These are phyloP conservation scores for Penicillium sp. DNA, from an alignment of 2,329 filamentous ascomycete species.

Conservation along the genomic window DNA sequence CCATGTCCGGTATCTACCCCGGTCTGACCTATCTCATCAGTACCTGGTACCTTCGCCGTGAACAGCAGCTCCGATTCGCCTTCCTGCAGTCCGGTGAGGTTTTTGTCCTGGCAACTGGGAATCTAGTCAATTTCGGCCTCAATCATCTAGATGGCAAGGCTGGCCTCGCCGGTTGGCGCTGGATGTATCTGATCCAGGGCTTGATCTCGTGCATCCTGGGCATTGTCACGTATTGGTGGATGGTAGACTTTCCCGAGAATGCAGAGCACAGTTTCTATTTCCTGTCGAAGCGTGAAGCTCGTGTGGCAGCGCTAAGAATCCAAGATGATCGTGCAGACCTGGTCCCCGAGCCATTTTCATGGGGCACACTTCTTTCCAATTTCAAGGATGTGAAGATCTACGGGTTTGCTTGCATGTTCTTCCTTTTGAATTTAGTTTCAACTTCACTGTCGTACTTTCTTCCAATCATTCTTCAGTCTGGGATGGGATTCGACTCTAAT, in stretches of 20 bases:
- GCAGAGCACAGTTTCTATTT: conserved; percentile 54
- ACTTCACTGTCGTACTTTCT: conserved; percentile 62
- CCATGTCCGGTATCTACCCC: conserved; percentile 49
- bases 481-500: conserved; percentile 51
- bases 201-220: conserved; percentile 56
- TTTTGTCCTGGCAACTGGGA: conserved; percentile 58
- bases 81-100: conserved; percentile 61
- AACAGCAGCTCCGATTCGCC: conserved; percentile 61
- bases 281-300: conserved; percentile 51
- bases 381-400: conserved; percentile 58
- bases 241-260: conserved; percentile 63
- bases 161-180: conserved; percentile 59
- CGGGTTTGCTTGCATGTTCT: conserved; percentile 59
- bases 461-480: conserved; percentile 53
- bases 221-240: conserved; percentile 61
- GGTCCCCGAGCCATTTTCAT: conserved; percentile 51
- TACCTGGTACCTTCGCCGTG: conserved; percentile 57
- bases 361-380: conserved; percentile 51
- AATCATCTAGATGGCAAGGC: conserved; percentile 55
- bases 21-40: conserved; percentile 45
- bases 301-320: conserved; percentile 54
- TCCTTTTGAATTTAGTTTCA: conserved; percentile 58
- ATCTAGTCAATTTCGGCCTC: conserved; percentile 64
- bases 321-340: conserved; percentile 58
- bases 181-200: conserved; percentile 64